phyloP scores from a whole-genome alignment of 1,284 basidiomycete species.

The Volvariella volvacea region DNA sequence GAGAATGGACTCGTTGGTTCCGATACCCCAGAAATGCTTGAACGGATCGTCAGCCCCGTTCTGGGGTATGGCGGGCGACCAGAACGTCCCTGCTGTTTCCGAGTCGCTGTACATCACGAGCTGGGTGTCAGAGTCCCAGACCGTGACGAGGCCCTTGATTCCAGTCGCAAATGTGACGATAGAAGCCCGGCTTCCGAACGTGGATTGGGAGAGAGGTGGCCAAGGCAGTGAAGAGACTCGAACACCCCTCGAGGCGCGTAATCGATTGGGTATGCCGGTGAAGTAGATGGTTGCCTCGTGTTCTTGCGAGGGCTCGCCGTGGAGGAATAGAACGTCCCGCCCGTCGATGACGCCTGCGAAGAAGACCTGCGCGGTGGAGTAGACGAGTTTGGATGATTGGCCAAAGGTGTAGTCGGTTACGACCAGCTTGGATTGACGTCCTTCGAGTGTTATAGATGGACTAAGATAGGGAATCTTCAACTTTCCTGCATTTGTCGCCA shows the following conservation, averaged over 20 bases:
- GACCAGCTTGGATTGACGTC: conserved; percentile 65
- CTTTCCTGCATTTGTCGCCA: conserved; percentile 42
- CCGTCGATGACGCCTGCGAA: conserved; percentile 62
- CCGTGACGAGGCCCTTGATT: conserved; percentile 48
- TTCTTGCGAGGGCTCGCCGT: conserved; percentile 51
- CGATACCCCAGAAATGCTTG: conserved; percentile 41
- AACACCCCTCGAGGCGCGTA: too few relatives aligned
- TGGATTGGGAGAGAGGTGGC: too few relatives aligned
- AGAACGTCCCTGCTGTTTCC: conserved; percentile 49
- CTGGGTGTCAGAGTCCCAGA: conserved; percentile 61
- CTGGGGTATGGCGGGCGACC: conserved; percentile 33
- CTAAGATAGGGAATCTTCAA: conserved; percentile 49
- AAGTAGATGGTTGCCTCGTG: conserved; percentile 51
- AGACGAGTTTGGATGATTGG: conserved; percentile 39
- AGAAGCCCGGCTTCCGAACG: too few relatives aligned
- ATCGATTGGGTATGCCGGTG: conserved; percentile 35
- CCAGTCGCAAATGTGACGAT: conserved; percentile 47
- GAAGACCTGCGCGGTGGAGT: conserved; percentile 62
- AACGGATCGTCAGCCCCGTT: conserved; percentile 22
- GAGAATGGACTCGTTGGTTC: conserved; percentile 44
- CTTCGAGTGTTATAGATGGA: conserved; percentile 48
- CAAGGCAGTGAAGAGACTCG: too few relatives aligned
- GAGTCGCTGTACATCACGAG: conserved; percentile 63
- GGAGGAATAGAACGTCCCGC: conserved; percentile 64
- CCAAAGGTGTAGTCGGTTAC: conserved; percentile 66